phyloP scores from a whole-genome alignment of 2,329 filamentous ascomycete genomes.

The Tolypocladium ovalisporum region DNA sequence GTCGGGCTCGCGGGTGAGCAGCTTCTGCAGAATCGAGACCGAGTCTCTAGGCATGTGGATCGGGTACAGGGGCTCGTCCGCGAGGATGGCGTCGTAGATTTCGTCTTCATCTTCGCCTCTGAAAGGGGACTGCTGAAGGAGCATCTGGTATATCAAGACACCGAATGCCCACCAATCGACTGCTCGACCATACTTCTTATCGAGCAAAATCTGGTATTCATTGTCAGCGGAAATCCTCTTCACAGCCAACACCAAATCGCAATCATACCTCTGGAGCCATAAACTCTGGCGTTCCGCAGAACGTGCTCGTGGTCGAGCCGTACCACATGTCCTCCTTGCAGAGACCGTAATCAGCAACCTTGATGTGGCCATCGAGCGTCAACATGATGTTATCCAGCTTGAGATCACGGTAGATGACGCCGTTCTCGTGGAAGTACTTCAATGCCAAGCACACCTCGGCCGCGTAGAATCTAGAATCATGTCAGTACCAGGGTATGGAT shows the following conservation, averaged over 20 bases:
- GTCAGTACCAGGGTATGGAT: conserved; percentile 10
- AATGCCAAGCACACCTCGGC: conserved; percentile 93
- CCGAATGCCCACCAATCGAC: conserved; percentile 99
- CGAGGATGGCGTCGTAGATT: conserved; percentile 96
- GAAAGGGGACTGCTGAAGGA: conserved; percentile 97
- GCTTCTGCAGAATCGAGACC: conserved; percentile 93
- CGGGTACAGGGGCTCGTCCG: conserved; percentile 93
- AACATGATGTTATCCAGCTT: conserved; percentile 90
- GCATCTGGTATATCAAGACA: conserved; percentile 98
- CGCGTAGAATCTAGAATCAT: conserved; percentile 69
- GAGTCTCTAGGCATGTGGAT: conserved; percentile 98
- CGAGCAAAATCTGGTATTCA: conserved; percentile 67
- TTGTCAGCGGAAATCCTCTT: conserved; percentile 17
- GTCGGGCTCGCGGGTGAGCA: conserved; percentile 90
- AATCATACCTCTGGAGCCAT: conserved; percentile 86
- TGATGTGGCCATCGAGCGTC: conserved; percentile 93
- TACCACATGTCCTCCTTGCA: conserved; percentile 99
- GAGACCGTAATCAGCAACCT: conserved; percentile 95
- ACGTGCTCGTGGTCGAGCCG: conserved; percentile 89
- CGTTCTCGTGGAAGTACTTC: conserved; percentile 99
- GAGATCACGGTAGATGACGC: conserved; percentile 95
- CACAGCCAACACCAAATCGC: neutral
- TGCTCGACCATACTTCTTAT: conserved; percentile 95
- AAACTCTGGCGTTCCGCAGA: conserved; percentile 98
- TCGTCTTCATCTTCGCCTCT: conserved; percentile 97